Conservation (phyloP, 2,329 filamentous ascomycete species). For the Aspergillus sp. region DNA sequence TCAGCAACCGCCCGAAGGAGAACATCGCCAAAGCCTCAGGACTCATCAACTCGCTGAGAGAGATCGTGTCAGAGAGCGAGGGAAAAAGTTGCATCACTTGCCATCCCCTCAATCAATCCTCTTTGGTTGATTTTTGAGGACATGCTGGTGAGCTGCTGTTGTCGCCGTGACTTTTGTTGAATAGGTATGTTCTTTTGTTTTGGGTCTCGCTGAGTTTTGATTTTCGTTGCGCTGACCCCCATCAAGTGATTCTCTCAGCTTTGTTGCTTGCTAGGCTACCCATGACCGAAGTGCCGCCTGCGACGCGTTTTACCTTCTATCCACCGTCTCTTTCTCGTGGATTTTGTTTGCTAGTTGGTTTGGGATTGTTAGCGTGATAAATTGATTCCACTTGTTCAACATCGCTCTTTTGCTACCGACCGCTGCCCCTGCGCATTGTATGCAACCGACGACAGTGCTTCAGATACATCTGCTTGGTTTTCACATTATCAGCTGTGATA, state of each 20-base stretch:
- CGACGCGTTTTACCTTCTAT: slow-evolving; percentile 12
- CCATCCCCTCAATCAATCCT: not conserved
- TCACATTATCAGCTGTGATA: not conserved
- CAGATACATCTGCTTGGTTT: slow-evolving; percentile 2
- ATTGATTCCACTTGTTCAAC: not conserved
- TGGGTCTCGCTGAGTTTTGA: not conserved
- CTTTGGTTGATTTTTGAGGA: not conserved
- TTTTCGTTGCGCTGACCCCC: slow-evolving; percentile 6
- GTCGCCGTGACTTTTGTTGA: not conserved
- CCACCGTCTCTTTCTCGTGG: not conserved
- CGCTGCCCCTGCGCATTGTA: slow-evolving; percentile 9
- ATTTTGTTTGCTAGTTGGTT: not conserved
- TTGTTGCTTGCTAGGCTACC: not conserved
- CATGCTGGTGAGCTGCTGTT: not conserved
- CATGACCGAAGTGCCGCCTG: not conserved
- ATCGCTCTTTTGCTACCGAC: slow-evolving; percentile 3
- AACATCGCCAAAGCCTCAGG: not conserved
- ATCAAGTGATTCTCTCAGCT: not conserved
- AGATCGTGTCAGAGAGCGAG: not conserved
- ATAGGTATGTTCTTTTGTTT: not conserved
- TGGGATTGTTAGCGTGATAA: not conserved
- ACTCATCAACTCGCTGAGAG: slow-evolving; percentile 2
- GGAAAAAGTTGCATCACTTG: not conserved
- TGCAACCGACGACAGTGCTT: slow-evolving; percentile 21
- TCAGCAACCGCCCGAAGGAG: not conserved